These are phyloP conservation scores for Tuber indicum DNA, from an alignment of 495 filamentous ascomycete genomes.

Conservation along the genomic window DNA sequence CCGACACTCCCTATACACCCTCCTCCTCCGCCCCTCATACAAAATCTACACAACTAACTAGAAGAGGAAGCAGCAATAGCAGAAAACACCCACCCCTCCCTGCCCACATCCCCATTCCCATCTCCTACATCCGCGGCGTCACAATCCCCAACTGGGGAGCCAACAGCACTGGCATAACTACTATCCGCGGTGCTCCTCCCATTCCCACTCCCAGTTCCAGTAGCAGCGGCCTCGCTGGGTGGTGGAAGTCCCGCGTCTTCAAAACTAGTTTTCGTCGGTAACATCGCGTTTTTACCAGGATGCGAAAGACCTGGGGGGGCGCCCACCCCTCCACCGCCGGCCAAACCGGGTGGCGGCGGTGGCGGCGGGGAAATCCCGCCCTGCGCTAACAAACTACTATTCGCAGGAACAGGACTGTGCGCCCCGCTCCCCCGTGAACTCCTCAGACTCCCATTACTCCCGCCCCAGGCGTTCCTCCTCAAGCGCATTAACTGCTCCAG, in stretches of 20 bases:
- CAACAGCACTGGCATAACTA: slow-evolving; percentile 31
- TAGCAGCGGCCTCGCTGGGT: neutral
- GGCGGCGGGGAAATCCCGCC: slow-evolving; percentile 12
- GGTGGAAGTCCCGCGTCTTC: slow-evolving; percentile 27
- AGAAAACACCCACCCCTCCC: slow-evolving; percentile 9
- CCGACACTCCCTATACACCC: neutral
- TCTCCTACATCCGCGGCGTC: slow-evolving; percentile 8
- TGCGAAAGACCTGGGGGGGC: slow-evolving; percentile 32
- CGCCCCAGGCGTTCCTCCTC: slow-evolving; percentile 35
- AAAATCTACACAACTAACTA: neutral
- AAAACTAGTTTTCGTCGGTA: slow-evolving; percentile 39
- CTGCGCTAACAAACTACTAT: slow-evolving; percentile 3
- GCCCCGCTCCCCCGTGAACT: slow-evolving; percentile 20
- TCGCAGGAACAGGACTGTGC: slow-evolving; percentile 22
- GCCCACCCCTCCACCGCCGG: neutral
- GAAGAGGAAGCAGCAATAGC: neutral
- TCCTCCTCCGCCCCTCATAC: neutral
- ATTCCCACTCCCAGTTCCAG: neutral
- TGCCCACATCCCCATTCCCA: slow-evolving; percentile 4
- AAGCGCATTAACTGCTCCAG: slow-evolving; percentile 21
- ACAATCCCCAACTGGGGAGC: slow-evolving; percentile 21
- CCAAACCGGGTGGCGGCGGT: slow-evolving; percentile 10
- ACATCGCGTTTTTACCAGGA: slow-evolving; percentile 33
- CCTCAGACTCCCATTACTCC: slow-evolving; percentile 34
- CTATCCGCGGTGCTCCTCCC: slow-evolving; percentile 21